Evolutionary conservation across 805 yeast species (phyloP).

Genomic region (Wickerhamomyces tratensis): DNA sequence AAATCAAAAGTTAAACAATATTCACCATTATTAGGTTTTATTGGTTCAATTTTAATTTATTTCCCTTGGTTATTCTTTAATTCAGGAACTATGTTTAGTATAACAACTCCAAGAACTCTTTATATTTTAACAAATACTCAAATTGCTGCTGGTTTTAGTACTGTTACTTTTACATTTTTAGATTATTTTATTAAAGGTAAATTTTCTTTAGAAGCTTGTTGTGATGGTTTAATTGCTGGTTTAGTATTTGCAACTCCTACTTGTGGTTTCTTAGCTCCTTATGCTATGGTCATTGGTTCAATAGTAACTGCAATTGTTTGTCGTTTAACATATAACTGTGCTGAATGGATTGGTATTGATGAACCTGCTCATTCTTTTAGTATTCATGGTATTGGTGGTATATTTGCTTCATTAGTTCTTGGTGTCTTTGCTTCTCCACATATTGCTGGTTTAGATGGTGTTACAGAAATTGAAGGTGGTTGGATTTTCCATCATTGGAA

Average conservation of each 20-base stretch:
- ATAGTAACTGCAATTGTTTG: slow-evolving; percentile 71
- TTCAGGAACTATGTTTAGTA: slow-evolving; percentile 69
- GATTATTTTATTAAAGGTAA: slow-evolving; percentile 80
- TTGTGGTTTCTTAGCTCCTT: slow-evolving; percentile 81
- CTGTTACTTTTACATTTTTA: slow-evolving; percentile 76
- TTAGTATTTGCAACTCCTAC: slow-evolving; percentile 98
- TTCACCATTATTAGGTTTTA: slow-evolving; percentile 78
- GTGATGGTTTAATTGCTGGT: slow-evolving; percentile 93
- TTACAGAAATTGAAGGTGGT: slow-evolving; percentile 79
- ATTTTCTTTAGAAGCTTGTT: slow-evolving; percentile 87
- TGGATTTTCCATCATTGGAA: slow-evolving; percentile 89
- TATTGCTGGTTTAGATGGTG: slow-evolving; percentile 85
- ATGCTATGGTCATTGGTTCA: slow-evolving; percentile 85
- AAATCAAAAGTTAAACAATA: slow-evolving; percentile 74
- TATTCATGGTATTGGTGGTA: slow-evolving; percentile 96
- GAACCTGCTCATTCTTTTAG: slow-evolving; percentile 92
- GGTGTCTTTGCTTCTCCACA: slow-evolving; percentile 80
- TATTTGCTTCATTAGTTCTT: slow-evolving; percentile 76
- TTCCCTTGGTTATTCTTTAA: slow-evolving; percentile 97
- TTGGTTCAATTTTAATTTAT: slow-evolving; percentile 83
- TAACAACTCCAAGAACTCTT: slow-evolving; percentile 75
- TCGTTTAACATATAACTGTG: slow-evolving; percentile 79
- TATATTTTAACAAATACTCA: slow-evolving; percentile 90
- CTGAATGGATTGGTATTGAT: slow-evolving; percentile 69
- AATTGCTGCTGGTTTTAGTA: slow-evolving; percentile 81